phyloP scores from a whole-genome alignment of 192 early-diverging fungal species.

The Funneliformis mosseae region DNA sequence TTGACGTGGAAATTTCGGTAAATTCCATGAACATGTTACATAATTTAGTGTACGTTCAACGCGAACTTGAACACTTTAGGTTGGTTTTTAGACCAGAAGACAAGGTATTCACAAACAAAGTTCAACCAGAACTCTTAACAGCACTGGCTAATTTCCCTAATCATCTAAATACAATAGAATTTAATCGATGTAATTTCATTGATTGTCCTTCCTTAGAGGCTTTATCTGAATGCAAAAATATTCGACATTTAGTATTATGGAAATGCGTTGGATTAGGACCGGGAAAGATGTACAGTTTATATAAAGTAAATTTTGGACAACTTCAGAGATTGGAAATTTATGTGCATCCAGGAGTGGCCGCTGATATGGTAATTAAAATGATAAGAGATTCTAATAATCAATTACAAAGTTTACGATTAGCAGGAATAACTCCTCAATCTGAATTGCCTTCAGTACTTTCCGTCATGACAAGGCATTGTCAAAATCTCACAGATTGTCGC shows the following conservation, averaged over 20 bases:
- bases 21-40: background rate
- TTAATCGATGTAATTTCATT: slow-evolving; percentile 16
- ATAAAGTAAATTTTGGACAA: background rate
- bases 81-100: background rate
- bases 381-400: slow-evolving; percentile 9
- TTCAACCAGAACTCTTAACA: background rate
- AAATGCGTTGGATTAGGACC: background rate
- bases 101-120: background rate
- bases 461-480: slow-evolving; percentile 3
- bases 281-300: background rate
- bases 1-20: background rate
- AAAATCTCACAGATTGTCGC: background rate
- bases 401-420: slow-evolving; percentile 14
- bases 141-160: background rate
- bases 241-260: background rate
- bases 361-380: slow-evolving; percentile 15
- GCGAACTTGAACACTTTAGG: background rate
- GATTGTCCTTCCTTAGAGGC: background rate
- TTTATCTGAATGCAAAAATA: background rate
- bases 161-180: background rate
- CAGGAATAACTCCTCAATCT: slow-evolving; percentile 8
- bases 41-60: background rate
- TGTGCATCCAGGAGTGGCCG: background rate
- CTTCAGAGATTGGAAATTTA: slow-evolving; percentile 6
- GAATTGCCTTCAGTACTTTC: background rate